phyloP scores from a whole-genome alignment of 2,329 filamentous ascomycete species.

The Colletotrichum kahawae region DNA sequence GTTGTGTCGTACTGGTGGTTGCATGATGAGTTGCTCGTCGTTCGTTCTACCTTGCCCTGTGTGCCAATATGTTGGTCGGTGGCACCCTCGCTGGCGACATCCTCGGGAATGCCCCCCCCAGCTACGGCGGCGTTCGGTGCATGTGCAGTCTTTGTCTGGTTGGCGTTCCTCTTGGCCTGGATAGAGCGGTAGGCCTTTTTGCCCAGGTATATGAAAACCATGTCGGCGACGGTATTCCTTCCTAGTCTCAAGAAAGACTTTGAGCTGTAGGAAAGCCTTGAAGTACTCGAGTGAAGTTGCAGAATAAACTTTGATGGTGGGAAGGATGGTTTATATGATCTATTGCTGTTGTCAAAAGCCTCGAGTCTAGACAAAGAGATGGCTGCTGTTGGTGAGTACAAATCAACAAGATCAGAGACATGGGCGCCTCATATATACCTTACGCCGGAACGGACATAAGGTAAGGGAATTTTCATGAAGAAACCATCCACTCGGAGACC shows the following conservation, averaged over 20 bases:
- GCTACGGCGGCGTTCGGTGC: neutral
- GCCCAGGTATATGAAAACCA: conserved; percentile 16
- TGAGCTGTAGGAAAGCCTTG: neutral
- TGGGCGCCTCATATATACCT: neutral
- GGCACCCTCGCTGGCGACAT: neutral
- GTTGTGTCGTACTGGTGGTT: neutral
- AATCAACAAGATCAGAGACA: neutral
- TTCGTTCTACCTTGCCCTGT: neutral
- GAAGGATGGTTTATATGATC: neutral
- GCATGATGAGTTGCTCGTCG: neutral
- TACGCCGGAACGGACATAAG: neutral
- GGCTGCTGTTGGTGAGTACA: neutral
- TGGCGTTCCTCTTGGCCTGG: neutral
- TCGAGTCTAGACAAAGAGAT: neutral
- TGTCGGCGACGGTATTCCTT: neutral
- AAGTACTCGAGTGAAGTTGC: neutral
- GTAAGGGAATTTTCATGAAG: neutral
- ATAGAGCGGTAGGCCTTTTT: conserved; percentile 8
- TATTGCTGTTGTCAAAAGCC: neutral
- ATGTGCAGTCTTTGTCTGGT: neutral
- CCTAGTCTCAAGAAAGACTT: neutral
- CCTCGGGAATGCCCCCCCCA: neutral
- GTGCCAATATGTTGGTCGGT: neutral
- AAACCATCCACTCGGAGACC: neutral
- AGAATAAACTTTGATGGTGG: neutral